Percentiles rank a stretch among this genome's conserved stretches.
Evolutionary conservation across 331 rosid genomes (phyloP).

Genomic region (Prunus yedoensis): DNA sequence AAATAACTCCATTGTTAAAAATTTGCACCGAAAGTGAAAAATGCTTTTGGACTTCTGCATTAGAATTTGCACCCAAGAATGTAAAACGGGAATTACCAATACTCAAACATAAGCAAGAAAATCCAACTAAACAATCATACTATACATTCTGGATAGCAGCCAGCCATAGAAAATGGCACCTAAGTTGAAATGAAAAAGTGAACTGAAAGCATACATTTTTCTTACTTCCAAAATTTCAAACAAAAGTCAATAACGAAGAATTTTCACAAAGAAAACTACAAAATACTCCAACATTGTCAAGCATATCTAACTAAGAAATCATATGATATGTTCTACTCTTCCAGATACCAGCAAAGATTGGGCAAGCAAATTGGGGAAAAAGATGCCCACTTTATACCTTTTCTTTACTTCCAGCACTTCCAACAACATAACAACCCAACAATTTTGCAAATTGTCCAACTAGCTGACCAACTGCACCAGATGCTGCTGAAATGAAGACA

Average conservation of each 20-base stretch:
- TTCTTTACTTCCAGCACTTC: constrained; percentile 59
- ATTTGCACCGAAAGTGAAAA: background rate
- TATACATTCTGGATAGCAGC: background rate
- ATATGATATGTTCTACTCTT: background rate
- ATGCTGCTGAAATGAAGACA: constrained; percentile 54
- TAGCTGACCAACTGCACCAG: constrained; percentile 61
- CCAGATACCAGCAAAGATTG: background rate
- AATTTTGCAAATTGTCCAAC: constrained; percentile 61
- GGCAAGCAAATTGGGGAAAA: background rate
- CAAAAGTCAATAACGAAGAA: background rate
- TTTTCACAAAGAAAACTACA: background rate
- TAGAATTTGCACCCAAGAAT: background rate
- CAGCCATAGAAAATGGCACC: background rate
- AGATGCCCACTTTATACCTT: constrained; percentile 37
- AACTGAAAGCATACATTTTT: background rate
- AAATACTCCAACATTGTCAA: background rate
- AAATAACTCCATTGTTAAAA: background rate
- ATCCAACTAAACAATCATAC: no score
- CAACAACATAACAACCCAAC: constrained; percentile 52
- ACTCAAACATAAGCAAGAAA: no score
- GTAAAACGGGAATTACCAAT: no score
- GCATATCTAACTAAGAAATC: background rate
- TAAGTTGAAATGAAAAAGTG: background rate
- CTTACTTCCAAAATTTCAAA: background rate
- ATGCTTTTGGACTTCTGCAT: background rate